Evolutionary conservation across 2,329 filamentous ascomycete species (phyloP).

Genomic region (Scolecobasidium constrictum): DNA sequence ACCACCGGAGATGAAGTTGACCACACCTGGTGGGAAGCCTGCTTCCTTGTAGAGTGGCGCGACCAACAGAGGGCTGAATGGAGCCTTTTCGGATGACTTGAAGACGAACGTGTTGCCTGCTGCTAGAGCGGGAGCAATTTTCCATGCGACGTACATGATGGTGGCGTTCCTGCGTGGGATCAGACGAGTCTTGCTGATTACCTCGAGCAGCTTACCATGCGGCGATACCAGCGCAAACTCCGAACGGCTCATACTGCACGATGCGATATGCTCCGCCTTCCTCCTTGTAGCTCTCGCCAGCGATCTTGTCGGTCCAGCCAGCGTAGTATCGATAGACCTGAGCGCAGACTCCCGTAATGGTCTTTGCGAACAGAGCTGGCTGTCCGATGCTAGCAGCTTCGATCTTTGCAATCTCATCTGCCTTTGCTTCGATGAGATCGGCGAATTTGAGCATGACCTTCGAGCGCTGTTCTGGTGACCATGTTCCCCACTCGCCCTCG

Average conservation of each 20-base stretch:
- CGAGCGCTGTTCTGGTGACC: conserved; percentile 11
- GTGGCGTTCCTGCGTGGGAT: background rate
- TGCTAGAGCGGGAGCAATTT: conserved; percentile 21
- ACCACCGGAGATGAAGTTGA: conserved; percentile 23
- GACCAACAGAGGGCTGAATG: conserved; percentile 15
- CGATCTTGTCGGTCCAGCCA: conserved; percentile 7
- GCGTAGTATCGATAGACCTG: conserved; percentile 5
- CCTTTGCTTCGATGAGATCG: conserved; percentile 15
- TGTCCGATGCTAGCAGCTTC: conserved; percentile 14
- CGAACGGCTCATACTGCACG: conserved; percentile 14
- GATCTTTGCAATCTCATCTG: conserved; percentile 12
- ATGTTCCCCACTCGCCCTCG: background rate
- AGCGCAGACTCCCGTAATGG: background rate
- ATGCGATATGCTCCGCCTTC: conserved; percentile 7
- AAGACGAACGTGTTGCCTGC: conserved; percentile 20
- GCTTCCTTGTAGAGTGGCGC: conserved; percentile 22
- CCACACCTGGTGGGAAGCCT: conserved; percentile 28
- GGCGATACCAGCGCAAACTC: conserved; percentile 15
- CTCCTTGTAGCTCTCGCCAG: conserved; percentile 2
- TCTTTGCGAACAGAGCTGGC: background rate
- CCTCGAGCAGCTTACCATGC: background rate
- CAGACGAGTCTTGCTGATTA: background rate
- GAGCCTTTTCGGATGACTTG: conserved; percentile 21
- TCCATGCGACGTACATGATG: conserved; percentile 11
- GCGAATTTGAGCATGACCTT: conserved; percentile 17